Evolutionary conservation across 2,329 filamentous ascomycete species (phyloP).

Genomic region (Shiraia bambusicola): DNA sequence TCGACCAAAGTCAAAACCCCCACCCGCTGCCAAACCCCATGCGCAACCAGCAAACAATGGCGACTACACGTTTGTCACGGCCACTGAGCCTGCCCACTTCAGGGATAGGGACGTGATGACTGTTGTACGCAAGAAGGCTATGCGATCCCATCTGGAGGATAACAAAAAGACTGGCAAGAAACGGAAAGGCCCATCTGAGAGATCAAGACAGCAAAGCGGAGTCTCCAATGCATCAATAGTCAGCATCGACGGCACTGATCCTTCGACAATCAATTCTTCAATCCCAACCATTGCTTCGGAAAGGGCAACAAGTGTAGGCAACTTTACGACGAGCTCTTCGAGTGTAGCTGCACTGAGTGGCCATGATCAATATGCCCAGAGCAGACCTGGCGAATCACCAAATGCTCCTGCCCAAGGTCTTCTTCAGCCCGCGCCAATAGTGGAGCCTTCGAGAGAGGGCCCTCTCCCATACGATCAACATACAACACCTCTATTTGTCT

Average conservation of each 20-base stretch:
- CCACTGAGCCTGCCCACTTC: slow-evolving; percentile 33
- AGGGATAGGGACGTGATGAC: slow-evolving; percentile 37
- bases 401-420: slow-evolving; percentile 1
- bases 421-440: slow-evolving; percentile 24
- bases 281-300: not conserved
- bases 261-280: slow-evolving; percentile 4
- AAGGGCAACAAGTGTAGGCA: not conserved
- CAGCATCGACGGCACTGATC: slow-evolving; percentile 14
- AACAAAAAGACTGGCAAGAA: slow-evolving; percentile 19
- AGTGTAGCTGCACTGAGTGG: slow-evolving; percentile 3
- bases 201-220: slow-evolving; percentile 17
- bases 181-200: slow-evolving; percentile 4
- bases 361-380: slow-evolving; percentile 2
- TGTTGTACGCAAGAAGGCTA: slow-evolving; percentile 39
- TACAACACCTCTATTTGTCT: slow-evolving; percentile 21
- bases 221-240: slow-evolving; percentile 17
- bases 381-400: slow-evolving; percentile 10
- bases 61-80: slow-evolving; percentile 37
- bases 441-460: slow-evolving; percentile 16
- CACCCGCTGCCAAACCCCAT: slow-evolving; percentile 12
- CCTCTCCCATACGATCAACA: slow-evolving; percentile 23
- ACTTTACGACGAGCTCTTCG: slow-evolving; percentile 9
- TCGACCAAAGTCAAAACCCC: slow-evolving; percentile 13
- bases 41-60: slow-evolving; percentile 7
- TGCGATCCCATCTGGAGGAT: slow-evolving; percentile 34